Percentiles rank a stretch among this genome's conserved stretches.
Conservation (phyloP, 1,284 basidiomycete species). For the Heliocybe sulcata region DNA sequence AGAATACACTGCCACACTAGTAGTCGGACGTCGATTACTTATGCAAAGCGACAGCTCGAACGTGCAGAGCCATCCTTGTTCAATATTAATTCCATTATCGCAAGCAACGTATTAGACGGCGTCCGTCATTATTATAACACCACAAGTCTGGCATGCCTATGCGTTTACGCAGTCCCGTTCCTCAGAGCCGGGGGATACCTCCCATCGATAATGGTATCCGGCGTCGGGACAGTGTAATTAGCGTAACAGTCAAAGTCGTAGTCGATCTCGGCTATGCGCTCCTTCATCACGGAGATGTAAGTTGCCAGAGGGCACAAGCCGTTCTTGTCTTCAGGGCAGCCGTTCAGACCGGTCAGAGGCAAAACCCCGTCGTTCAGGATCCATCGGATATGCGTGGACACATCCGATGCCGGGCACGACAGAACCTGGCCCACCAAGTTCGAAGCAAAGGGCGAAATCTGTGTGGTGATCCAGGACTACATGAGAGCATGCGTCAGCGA, state of each 20-base stretch:
- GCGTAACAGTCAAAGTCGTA: constrained; percentile 34
- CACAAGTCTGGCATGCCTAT: neutral
- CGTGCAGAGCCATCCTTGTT: too few relatives aligned
- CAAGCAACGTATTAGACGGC: too few relatives aligned
- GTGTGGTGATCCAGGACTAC: constrained; percentile 37
- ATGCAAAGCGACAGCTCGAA: neutral
- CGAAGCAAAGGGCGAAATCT: constrained; percentile 46
- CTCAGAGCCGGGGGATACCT: constrained; percentile 19
- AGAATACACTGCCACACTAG: too few relatives aligned
- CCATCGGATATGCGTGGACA: constrained; percentile 42
- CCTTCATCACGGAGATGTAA: constrained; percentile 43
- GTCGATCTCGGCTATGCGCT: constrained; percentile 37
- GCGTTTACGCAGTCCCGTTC: constrained; percentile 4
- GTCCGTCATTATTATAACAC: too few relatives aligned
- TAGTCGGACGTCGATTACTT: too few relatives aligned
- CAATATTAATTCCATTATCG: too few relatives aligned
- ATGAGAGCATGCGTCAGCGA: neutral
- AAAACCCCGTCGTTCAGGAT: constrained; percentile 53
- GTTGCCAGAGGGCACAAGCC: constrained; percentile 48
- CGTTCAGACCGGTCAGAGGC: constrained; percentile 51
- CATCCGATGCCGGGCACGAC: constrained; percentile 32
- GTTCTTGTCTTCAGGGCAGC: constrained; percentile 41
- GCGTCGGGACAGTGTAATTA: constrained; percentile 33
- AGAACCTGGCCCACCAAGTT: constrained; percentile 58
- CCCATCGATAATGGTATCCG: constrained; percentile 32